phyloP scores from a whole-genome alignment of 805 yeast species.

The Pichia cephalocereana region DNA sequence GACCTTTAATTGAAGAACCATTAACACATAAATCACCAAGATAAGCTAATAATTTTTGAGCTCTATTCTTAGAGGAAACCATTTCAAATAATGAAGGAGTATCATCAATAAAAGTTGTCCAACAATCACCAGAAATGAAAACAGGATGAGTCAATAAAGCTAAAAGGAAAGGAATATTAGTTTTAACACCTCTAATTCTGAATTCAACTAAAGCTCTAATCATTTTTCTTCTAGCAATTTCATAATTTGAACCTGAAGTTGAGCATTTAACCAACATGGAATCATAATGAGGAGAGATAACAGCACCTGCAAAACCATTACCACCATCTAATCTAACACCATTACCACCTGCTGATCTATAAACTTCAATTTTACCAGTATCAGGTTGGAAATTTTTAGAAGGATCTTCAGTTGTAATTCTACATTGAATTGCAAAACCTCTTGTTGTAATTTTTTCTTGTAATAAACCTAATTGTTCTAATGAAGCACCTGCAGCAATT shows the following conservation, averaged over 20 bases:
- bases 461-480: conserved; percentile 81
- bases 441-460: conserved; percentile 94
- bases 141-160: conserved; percentile 86
- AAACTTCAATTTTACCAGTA: conserved; percentile 96
- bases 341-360: conserved; percentile 98
- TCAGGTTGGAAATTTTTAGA: conserved; percentile 95
- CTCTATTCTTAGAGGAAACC: conserved; percentile 93
- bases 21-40: conserved; percentile 91
- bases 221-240: conserved; percentile 97
- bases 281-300: conserved; percentile 95
- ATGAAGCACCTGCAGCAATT: conserved; percentile 96
- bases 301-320: conserved; percentile 94
- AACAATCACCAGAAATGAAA: conserved; percentile 77
- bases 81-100: conserved; percentile 93
- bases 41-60: conserved; percentile 84
- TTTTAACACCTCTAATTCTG: conserved; percentile 98
- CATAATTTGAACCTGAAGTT: conserved; percentile 94
- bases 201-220: conserved; percentile 93
- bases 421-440: conserved; percentile 98
- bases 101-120: conserved; percentile 98
- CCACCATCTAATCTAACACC: conserved; percentile 99
- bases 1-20: conserved; percentile 95
- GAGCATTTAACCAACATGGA: conserved; percentile 97
- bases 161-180: conserved; percentile 92
- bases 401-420: conserved; percentile 98